Percentiles rank a stretch among this genome's conserved stretches.
phyloP scores from a whole-genome alignment of 2,329 filamentous ascomycete genomes.

The Byssochlamys sp. region DNA sequence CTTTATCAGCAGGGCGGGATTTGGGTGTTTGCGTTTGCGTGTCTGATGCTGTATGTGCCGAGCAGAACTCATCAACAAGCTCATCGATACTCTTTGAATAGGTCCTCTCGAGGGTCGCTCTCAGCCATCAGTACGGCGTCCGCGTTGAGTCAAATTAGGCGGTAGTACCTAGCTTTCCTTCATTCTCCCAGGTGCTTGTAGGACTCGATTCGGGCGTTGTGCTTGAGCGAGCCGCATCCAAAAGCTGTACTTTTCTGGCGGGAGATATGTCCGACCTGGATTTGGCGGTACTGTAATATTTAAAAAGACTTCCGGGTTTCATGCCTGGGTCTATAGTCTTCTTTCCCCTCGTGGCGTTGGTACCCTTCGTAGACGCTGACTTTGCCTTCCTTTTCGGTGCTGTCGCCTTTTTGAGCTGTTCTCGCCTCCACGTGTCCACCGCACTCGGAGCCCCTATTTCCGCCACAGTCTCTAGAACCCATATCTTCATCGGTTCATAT shows the following conservation, averaged over 20 bases:
- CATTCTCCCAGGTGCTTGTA: slow-evolving; percentile 5
- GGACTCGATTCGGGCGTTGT: slow-evolving; percentile 8
- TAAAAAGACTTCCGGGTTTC: slow-evolving; percentile 32
- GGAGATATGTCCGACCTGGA: slow-evolving; percentile 20
- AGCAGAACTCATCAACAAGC: slow-evolving; percentile 3
- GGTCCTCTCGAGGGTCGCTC: not conserved
- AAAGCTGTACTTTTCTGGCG: slow-evolving; percentile 19
- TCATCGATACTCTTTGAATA: slow-evolving; percentile 2
- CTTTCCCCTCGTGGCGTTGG: slow-evolving; percentile 16
- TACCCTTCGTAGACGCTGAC: slow-evolving; percentile 20
- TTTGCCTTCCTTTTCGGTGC: slow-evolving; percentile 7
- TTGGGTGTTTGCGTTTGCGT: not conserved
- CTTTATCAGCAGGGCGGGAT: not conserved
- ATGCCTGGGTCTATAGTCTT: slow-evolving; percentile 31
- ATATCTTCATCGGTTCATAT: slow-evolving; percentile 53
- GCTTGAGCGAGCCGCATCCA: slow-evolving; percentile 18
- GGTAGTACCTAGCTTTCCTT: slow-evolving; percentile 1
- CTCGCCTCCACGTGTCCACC: slow-evolving; percentile 54
- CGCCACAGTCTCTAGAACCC: slow-evolving; percentile 58
- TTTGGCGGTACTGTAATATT: slow-evolving; percentile 32
- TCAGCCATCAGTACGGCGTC: not conserved
- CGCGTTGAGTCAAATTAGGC: not conserved
- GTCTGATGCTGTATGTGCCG: slow-evolving; percentile 1
- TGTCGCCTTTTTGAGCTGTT: slow-evolving; percentile 21
- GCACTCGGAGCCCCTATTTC: slow-evolving; percentile 56